Conservation (phyloP, 2,329 filamentous ascomycete species). For the Teratosphaeria nubilosa region DNA sequence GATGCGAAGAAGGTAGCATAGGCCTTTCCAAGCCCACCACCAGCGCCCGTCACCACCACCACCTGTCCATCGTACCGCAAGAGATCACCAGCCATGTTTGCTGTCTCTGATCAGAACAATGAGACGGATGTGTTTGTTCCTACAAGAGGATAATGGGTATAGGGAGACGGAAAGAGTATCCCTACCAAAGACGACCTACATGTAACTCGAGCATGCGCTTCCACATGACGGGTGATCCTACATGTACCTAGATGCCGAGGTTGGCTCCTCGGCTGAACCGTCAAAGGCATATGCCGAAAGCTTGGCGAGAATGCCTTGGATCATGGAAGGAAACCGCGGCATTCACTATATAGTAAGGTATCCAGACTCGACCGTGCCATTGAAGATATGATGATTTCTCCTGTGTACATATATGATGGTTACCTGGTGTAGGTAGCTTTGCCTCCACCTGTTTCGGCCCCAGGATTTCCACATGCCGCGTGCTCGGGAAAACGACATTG, state of each 20-base stretch:
- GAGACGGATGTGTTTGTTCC: not conserved
- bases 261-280: not conserved
- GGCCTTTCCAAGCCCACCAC: slow-evolving; percentile 69
- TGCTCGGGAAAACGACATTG: not conserved
- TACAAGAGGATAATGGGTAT: not conserved
- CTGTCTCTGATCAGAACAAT: not conserved
- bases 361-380: not conserved
- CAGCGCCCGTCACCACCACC: slow-evolving; percentile 78
- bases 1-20: slow-evolving; percentile 86
- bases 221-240: not conserved
- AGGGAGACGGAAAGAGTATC: not conserved
- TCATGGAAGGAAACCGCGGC: not conserved
- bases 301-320: not conserved
- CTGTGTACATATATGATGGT: no score
- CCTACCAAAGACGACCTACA: not conserved
- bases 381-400: not conserved
- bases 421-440: no score
- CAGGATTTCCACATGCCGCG: not conserved
- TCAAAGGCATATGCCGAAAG: not conserved
- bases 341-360: not conserved
- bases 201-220: not conserved
- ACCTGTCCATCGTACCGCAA: slow-evolving; percentile 82
- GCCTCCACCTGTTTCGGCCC: not conserved
- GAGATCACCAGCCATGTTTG: slow-evolving; percentile 48
- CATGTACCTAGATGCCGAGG: no score